Evolutionary conservation across 306 rosid genomes (phyloP).

Genomic region (Betula pendula): DNA sequence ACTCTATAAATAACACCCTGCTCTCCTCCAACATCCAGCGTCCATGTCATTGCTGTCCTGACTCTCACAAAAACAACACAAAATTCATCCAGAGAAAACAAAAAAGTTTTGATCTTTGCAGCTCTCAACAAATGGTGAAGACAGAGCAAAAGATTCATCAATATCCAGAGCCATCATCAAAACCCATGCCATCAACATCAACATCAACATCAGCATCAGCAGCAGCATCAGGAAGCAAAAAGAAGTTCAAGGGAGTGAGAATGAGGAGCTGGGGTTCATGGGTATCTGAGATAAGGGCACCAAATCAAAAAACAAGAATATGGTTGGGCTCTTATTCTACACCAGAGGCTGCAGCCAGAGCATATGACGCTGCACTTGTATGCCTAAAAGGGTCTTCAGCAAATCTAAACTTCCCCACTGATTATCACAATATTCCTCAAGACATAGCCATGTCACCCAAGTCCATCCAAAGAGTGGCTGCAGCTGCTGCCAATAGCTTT

Average conservation of each 20-base stretch:
- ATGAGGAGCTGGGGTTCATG: slow-evolving; percentile 99
- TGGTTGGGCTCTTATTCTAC: slow-evolving; percentile 97
- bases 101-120: slow-evolving; percentile 12
- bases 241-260: slow-evolving; percentile 88
- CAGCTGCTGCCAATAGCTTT: slow-evolving; percentile 71
- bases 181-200: slow-evolving; percentile 8
- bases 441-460: slow-evolving; percentile 76
- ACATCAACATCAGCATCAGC: slow-evolving; percentile 19
- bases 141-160: slow-evolving; percentile 53
- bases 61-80: slow-evolving; percentile 19
- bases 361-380: slow-evolving; percentile 93
- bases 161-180: slow-evolving; percentile 36
- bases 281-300: slow-evolving; percentile 97
- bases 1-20: slow-evolving; percentile 62
- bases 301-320: slow-evolving; percentile 92
- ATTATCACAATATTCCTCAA: slow-evolving; percentile 33
- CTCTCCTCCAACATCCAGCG: slow-evolving; percentile 32
- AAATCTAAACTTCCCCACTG: slow-evolving; percentile 75
- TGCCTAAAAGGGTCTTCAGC: slow-evolving; percentile 94
- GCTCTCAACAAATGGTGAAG: slow-evolving; percentile 65
- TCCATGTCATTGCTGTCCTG: slow-evolving; percentile 35
- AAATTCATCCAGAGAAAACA: slow-evolving; percentile 13
- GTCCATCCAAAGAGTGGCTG: slow-evolving; percentile 84
- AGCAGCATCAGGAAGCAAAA: slow-evolving; percentile 27
- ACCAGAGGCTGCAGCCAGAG: slow-evolving; percentile 96